Evolutionary conservation across 73 alveolate species (phyloP).

Genomic region (Strombidium stylifer): DNA sequence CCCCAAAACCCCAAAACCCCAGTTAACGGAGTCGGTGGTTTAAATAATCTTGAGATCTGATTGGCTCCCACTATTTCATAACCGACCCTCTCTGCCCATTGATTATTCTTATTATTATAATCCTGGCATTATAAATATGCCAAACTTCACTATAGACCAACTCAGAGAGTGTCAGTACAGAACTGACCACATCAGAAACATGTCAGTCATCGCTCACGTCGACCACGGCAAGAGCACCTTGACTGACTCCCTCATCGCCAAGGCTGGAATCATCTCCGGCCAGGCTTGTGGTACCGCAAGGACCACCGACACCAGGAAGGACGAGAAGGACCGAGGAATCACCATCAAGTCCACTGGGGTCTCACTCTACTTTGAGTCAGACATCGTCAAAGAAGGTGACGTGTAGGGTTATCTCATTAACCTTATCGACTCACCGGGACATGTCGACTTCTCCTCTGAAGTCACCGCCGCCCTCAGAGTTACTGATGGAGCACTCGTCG

Average conservation of each 20-base stretch:
- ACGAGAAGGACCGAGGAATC: conserved; percentile 99
- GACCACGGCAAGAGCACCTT: conserved; percentile 99
- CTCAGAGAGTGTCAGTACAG: conserved; percentile 97
- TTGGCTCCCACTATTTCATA: too few relatives aligned
- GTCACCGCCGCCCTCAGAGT: conserved; percentile 99
- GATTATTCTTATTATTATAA: too few relatives aligned
- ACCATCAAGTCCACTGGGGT: conserved; percentile 99
- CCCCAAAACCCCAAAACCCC: too few relatives aligned
- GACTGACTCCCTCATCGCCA: conserved; percentile 93
- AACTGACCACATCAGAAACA: conserved; percentile 96
- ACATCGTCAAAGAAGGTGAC: conserved; percentile 26
- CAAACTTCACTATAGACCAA: conserved; percentile 98
- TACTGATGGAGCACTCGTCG: conserved; percentile 99
- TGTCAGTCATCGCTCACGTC: conserved; percentile 98
- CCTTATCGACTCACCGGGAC: conserved; percentile 99
- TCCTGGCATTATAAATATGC: too few relatives aligned
- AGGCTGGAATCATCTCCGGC: conserved; percentile 98
- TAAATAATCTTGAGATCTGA: too few relatives aligned
- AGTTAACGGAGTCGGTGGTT: too few relatives aligned
- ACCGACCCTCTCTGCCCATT: too few relatives aligned
- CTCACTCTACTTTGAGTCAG: conserved; percentile 95
- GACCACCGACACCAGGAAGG: conserved; percentile 97
- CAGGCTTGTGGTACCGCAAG: conserved; percentile 98
- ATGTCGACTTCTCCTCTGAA: conserved; percentile 98
- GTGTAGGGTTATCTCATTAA: conserved; percentile 81